Conservation (phyloP, 179 eudicot species). For the Patellifolia procumbens region DNA sequence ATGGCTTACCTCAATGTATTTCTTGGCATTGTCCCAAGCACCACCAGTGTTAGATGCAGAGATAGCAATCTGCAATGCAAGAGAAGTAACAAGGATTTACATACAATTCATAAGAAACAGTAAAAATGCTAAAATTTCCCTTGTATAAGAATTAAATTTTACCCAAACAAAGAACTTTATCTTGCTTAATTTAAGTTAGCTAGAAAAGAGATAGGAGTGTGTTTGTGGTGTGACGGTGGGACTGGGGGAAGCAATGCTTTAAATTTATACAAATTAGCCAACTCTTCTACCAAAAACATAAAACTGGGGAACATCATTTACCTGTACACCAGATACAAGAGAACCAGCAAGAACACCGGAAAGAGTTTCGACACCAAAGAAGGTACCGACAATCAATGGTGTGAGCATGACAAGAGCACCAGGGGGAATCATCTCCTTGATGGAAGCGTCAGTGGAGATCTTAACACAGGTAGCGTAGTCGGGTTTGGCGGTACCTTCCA, state of each 20-base stretch:
- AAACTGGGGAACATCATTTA: slow-evolving; percentile 24
- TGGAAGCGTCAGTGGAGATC: slow-evolving; percentile 89
- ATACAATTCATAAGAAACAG: no score
- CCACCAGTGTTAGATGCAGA: slow-evolving; percentile 98
- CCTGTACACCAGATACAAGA: slow-evolving; percentile 97
- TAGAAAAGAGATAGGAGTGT: no score
- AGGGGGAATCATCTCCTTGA: slow-evolving; percentile 90
- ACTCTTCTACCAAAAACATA: no score
- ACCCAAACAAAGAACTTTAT: no score
- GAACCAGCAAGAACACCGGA: slow-evolving; percentile 97
- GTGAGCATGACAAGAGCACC: slow-evolving; percentile 95
- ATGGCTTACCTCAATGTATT: slow-evolving; percentile 78
- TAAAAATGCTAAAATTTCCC: no score
- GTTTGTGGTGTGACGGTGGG: no score
- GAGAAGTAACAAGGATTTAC: not conserved
- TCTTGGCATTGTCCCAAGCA: slow-evolving; percentile 98
- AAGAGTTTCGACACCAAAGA: slow-evolving; percentile 87
- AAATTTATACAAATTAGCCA: no score
- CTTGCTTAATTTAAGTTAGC: no score
- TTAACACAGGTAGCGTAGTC: slow-evolving; percentile 89
- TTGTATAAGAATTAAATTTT: no score
- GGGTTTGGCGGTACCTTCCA: slow-evolving; percentile 83
- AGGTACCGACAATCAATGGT: slow-evolving; percentile 82
- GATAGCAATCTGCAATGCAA: slow-evolving; percentile 67
- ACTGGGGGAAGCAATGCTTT: no score